Conservation (phyloP, 495 filamentous ascomycete genomes). For the Cudoniella acicularis region DNA sequence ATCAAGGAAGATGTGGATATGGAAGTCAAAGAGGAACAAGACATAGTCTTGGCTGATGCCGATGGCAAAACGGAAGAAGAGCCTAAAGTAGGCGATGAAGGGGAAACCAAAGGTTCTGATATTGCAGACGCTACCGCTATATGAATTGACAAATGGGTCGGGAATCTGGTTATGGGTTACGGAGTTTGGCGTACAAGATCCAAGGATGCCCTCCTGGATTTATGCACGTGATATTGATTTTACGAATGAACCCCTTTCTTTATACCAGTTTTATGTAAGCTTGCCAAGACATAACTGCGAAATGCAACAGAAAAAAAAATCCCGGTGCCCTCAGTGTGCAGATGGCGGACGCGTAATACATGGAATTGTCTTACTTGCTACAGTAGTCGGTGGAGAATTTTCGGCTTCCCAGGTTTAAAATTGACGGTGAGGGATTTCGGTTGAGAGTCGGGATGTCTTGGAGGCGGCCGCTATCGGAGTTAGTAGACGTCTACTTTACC, state of each 20-base stretch:
- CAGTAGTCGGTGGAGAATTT: neutral
- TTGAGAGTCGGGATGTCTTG: neutral
- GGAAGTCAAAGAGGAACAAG: constrained; percentile 3
- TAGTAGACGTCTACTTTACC: too few relatives aligned
- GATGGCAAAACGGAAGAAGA: constrained; percentile 22
- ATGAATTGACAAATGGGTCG: neutral
- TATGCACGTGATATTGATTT: neutral
- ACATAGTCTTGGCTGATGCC: constrained; percentile 12
- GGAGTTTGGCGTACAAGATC: neutral
- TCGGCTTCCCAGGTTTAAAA: neutral
- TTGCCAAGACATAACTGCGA: constrained; percentile 10
- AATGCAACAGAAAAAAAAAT: constrained; percentile 12
- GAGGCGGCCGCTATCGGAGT: too few relatives aligned
- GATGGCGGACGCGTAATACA: too few relatives aligned
- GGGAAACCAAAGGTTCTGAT: constrained; percentile 18
- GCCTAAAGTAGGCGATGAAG: constrained; percentile 10
- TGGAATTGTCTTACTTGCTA: too few relatives aligned
- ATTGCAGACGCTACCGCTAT: constrained; percentile 8
- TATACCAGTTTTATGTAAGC: neutral
- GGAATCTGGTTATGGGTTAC: neutral
- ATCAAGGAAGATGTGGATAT: constrained; percentile 37
- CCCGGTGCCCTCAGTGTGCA: too few relatives aligned
- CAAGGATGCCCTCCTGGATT: neutral
- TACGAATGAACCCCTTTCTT: neutral
- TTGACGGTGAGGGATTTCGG: neutral